phyloP scores from a whole-genome alignment of 2,329 filamentous ascomycete species.

The Thelonectria rubi region DNA sequence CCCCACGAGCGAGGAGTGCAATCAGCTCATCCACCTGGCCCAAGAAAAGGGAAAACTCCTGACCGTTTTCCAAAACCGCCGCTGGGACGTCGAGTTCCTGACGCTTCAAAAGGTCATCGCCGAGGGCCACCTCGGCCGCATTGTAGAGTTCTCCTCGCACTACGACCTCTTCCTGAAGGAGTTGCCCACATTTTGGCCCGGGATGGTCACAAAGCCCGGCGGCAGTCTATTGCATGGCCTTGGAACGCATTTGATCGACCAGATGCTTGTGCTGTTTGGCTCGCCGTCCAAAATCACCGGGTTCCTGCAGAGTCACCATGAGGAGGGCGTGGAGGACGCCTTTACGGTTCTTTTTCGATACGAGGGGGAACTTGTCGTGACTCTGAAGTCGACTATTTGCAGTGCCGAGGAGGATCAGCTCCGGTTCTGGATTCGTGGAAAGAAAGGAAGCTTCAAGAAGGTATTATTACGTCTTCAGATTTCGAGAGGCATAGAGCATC shows the following conservation, averaged over 20 bases:
- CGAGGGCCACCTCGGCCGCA: neutral
- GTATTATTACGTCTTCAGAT: neutral
- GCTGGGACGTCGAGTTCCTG: slow-evolving; percentile 6
- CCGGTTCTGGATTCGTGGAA: slow-evolving; percentile 5
- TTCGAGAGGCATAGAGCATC: neutral
- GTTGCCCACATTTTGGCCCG: neutral
- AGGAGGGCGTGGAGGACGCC: neutral
- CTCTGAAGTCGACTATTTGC: slow-evolving; percentile 1
- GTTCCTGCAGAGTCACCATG: neutral
- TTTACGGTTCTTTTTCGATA: slow-evolving; percentile 4
- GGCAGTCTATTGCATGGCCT: neutral
- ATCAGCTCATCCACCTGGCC: neutral
- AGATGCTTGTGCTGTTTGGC: slow-evolving; percentile 5
- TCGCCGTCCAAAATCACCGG: neutral
- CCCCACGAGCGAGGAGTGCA: slow-evolving; percentile 3
- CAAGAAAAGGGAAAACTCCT: neutral
- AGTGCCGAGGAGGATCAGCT: neutral
- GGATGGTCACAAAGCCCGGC: neutral
- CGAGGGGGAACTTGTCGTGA: neutral
- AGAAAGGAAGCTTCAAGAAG: slow-evolving; percentile 4
- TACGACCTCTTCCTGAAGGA: slow-evolving; percentile 10
- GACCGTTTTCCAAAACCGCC: slow-evolving; percentile 6
- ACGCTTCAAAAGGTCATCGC: slow-evolving; percentile 5
- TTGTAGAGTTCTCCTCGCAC: slow-evolving; percentile 9
- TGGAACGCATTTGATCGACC: slow-evolving; percentile 6